phyloP scores from a whole-genome alignment of 257 asterid genomes.

The Thymus mandschuricus region DNA sequence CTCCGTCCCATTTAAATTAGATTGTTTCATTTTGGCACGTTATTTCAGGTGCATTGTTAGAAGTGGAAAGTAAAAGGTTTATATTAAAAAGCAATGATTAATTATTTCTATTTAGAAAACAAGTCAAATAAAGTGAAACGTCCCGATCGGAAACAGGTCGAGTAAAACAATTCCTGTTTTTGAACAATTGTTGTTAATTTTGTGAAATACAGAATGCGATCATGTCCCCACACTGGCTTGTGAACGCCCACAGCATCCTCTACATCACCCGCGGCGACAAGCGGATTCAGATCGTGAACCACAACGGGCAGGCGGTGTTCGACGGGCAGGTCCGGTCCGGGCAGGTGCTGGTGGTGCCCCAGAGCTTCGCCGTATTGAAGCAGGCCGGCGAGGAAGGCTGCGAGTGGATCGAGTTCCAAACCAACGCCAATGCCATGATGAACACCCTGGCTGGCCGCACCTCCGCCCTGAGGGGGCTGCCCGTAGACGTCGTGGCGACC shows the following conservation, averaged over 20 bases:
- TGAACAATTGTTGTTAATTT: no score
- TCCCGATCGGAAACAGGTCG: no score
- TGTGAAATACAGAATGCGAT: slow-evolving; percentile 49
- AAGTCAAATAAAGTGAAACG: no score
- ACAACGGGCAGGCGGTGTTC: slow-evolving; percentile 59
- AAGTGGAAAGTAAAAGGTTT: no score
- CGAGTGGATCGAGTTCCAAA: slow-evolving; percentile 79
- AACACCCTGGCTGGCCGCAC: slow-evolving; percentile 73
- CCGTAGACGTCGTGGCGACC: slow-evolving; percentile 54
- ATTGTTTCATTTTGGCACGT: no score
- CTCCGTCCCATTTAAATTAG: no score
- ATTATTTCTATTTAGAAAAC: no score
- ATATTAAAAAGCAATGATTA: no score
- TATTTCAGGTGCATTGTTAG: no score
- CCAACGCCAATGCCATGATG: slow-evolving; percentile 66
- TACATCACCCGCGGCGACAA: slow-evolving; percentile 58
- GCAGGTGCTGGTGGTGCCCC: slow-evolving; percentile 68
- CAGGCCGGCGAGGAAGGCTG: slow-evolving; percentile 56
- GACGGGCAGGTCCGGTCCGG: slow-evolving; percentile 53
- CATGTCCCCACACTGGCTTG: slow-evolving; percentile 65
- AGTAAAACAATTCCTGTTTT: no score
- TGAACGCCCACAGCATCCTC: slow-evolving; percentile 59
- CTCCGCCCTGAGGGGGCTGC: slow-evolving; percentile 65
- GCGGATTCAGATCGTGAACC: slow-evolving; percentile 62
- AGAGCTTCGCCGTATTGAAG: slow-evolving; percentile 58